These are phyloP conservation scores for Colletotrichum theobromicola DNA, from an alignment of 2,329 filamentous ascomycete species.

Conservation along the genomic window DNA sequence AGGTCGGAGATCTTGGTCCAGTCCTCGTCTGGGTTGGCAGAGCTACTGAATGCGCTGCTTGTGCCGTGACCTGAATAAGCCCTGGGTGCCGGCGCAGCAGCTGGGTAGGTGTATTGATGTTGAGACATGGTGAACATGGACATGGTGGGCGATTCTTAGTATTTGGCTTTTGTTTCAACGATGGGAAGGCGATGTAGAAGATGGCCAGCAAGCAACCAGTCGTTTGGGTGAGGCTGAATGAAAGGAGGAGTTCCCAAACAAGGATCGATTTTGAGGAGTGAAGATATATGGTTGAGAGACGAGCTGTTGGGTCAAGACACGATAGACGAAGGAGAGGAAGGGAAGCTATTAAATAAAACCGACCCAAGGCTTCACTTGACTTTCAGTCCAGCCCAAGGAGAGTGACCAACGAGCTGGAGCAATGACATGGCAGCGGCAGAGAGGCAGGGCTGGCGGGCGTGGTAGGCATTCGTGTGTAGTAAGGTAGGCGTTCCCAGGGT, in stretches of 20 bases:
- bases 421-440: conserved; percentile 9
- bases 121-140: conserved; percentile 50
- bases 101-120: conserved; percentile 45
- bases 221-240: neutral
- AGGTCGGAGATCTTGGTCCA: conserved; percentile 99
- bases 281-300: neutral
- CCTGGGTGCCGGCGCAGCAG: conserved; percentile 54
- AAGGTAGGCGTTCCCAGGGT: neutral
- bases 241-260: neutral
- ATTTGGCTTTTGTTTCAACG: neutral
- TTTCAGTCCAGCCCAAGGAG: neutral
- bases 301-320: neutral
- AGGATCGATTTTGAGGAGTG: neutral
- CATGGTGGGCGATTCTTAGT: conserved; percentile 1
- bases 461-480: neutral
- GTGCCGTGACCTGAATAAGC: conserved; percentile 77
- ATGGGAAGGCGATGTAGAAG: neutral
- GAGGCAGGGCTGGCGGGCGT: conserved; percentile 12
- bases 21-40: conserved; percentile 94
- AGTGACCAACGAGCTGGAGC: conserved; percentile 3
- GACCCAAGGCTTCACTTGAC: conserved; percentile 3
- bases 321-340: neutral
- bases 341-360: conserved; percentile 21
- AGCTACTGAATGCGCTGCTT: conserved; percentile 93
- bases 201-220: neutral